Evolutionary conservation across 768 basidiomycete species (phyloP), one percentile per base, ranked within the genome.

Genomic region (Termitomyces sp.): DNA sequence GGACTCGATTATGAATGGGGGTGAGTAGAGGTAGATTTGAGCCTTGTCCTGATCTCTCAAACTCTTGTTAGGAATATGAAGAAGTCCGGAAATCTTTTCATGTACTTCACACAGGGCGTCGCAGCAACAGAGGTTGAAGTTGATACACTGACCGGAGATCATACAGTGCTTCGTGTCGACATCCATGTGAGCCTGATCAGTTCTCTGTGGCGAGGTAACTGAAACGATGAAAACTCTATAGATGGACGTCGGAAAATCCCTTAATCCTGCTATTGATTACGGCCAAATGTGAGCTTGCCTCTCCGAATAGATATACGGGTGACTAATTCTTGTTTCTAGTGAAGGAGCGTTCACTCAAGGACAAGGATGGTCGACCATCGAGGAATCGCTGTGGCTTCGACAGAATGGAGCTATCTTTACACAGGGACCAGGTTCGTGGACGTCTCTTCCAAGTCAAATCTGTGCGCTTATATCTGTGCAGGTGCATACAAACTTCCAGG

Each of bases 231-330:
- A 18, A 38, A n/a, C 20, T 23, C 3, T 32, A 5, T 18, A 60
- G 59, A 60, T 60, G 59, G 59, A 60, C 29, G 59, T 60, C 6
- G 55, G 59, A 18, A 60, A 56, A 48, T 60, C 59, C 15, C 52
- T 60, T 0, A 60, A 60, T 16, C 59, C 59, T 27, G 59, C 59
- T 15, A 56, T 60, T 23, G 59, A 60, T 36, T 60, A 60, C 9
- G 59, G 59, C 13, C 59, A 60, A 43, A 60, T 60, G 59, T 56
- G 18, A 51, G 55, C 7, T 15, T 39, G 25, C 23, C 5, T 39
- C 15, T 0, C 32, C 5, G 13, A 12, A 18, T 23, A 1, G 23
- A 23, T 23, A 7, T 5, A 29, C n/a, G 22, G 18, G 3, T 47
- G 3, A n/a, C 11, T 4, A 1, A 27, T 25, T 3, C 39, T 1